Base-by-base conservation (phyloP, 208 protist species). In the Crithidia brevicula region DNA sequence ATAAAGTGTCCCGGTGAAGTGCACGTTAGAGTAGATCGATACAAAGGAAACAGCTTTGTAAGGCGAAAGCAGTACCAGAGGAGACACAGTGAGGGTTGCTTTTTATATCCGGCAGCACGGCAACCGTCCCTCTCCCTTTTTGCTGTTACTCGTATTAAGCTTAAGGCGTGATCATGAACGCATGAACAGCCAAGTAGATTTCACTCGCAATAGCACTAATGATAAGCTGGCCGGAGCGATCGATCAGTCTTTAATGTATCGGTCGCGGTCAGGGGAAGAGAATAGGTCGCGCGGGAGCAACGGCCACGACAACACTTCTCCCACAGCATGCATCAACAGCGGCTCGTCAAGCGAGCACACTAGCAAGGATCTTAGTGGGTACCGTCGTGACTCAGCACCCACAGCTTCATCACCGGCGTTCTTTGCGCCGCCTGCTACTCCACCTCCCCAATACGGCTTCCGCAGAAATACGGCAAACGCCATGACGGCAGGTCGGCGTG, bases 391-490 rank as follows among this genome's bases (percentile, higher is more conserved):
- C 28, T 67, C 50, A 28, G 42, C 42, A 15, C 42, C 57, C 23
- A 22, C 33, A 15, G 23, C 16, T 13, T 66, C 71, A 7, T 58
- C 65, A 9, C 16, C 49, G 10, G 31, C 51, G 6, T 38, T 66
- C 27, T 74, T 72, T 28, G 65, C 34, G 2, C 72, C 72, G 16
- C 77, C 72, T n/a, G 72, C 72, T 7, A 67, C 77, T 16, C 66
- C 67, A 7, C 54, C 72, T 15, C 72, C 71, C 31, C 77, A 79
- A 11, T 67, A 77, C 30, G 57, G 71, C 27, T 79, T 79, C 25
- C 70, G 70, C 6, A 42, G 69, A 9, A 75, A 68, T 23, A 75
- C 60, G 3, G 61, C 69, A 3, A 75, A 69, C 30, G 34, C 59
- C n/a, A 75, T 68, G 61, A 22, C 61, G 40, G 69, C 69, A 30